phyloP scores from a whole-genome alignment of 768 basidiomycete species.

The Crepidotus variabilis region DNA sequence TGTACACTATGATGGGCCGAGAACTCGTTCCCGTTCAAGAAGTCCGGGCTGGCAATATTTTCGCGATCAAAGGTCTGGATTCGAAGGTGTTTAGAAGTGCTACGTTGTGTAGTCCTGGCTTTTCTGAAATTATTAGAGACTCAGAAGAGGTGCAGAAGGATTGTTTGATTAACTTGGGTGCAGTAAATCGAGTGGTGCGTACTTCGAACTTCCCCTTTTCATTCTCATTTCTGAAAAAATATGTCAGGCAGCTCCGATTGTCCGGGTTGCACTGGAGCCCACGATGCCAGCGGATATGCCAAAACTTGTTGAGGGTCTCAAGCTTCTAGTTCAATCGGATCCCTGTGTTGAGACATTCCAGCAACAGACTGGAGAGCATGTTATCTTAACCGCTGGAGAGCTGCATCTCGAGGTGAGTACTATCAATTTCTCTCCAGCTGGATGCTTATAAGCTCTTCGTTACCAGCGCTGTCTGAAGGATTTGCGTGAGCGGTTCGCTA shows the following conservation, averaged over 20 bases:
- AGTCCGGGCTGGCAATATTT: conserved; percentile 91
- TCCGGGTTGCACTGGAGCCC: conserved; percentile 93
- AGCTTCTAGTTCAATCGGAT: conserved; percentile 89
- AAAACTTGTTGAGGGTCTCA: conserved; percentile 82
- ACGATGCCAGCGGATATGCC: conserved; percentile 80
- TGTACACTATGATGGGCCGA: conserved; percentile 98
- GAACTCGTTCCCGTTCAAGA: conserved; percentile 82
- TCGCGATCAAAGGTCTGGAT: conserved; percentile 86
- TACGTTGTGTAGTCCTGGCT: conserved; percentile 74
- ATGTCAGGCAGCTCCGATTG: conserved; percentile 78
- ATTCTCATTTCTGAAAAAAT: background rate
- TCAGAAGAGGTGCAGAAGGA: conserved; percentile 32
- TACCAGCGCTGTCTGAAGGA: conserved; percentile 90
- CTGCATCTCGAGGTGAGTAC: conserved; percentile 82
- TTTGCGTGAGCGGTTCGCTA: conserved; percentile 91
- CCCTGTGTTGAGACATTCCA: conserved; percentile 98
- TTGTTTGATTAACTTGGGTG: conserved; percentile 78
- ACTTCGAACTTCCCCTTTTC: background rate
- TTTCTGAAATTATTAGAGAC: conserved; percentile 34
- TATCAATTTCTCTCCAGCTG: background rate
- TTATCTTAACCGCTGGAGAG: conserved; percentile 94
- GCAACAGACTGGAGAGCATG: conserved; percentile 95
- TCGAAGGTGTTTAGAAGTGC: conserved; percentile 89
- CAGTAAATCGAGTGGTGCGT: conserved; percentile 60
- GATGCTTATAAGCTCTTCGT: conserved; percentile 1